Evolutionary conservation across 768 basidiomycete genomes (phyloP).

Genomic region (Lepiota brunneoincarnata): DNA sequence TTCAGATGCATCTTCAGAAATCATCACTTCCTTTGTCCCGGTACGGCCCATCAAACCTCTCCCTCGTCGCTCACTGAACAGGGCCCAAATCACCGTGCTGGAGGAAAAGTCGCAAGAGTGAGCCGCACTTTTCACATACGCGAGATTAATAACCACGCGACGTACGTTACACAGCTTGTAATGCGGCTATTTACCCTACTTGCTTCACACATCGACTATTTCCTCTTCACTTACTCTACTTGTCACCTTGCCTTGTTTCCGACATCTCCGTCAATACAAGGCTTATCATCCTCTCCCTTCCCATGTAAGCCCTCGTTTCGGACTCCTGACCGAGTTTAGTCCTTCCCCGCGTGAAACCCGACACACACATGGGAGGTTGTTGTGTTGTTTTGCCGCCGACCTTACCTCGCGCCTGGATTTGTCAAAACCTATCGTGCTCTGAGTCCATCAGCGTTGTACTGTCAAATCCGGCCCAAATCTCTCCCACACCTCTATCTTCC

Average conservation of each 20-base stretch:
- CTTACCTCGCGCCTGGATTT: slow-evolving; percentile 4
- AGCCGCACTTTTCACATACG: slow-evolving; percentile 1
- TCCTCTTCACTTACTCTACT: neutral
- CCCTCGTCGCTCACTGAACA: slow-evolving; percentile 32
- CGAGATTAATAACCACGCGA: neutral
- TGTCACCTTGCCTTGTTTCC: neutral
- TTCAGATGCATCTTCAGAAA: slow-evolving; percentile 32
- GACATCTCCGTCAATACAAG: slow-evolving; percentile 1
- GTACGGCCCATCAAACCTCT: slow-evolving; percentile 45
- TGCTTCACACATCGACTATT: slow-evolving; percentile 11
- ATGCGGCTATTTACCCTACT: slow-evolving; percentile 5
- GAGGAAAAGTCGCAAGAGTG: slow-evolving; percentile 8
- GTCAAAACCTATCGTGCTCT: neutral
- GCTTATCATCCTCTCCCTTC: slow-evolving; percentile 4
- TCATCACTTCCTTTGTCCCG: slow-evolving; percentile 38
- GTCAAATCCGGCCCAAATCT: neutral
- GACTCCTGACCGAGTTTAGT: neutral
- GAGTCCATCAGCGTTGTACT: neutral
- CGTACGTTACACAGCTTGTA: slow-evolving; percentile 12
- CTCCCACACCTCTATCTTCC: neutral
- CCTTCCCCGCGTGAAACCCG: neutral
- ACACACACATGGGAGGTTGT: neutral
- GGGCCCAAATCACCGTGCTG: slow-evolving; percentile 5
- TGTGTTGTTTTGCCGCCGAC: neutral
- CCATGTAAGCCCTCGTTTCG: neutral